These are phyloP conservation scores for Arachis monticola DNA, from an alignment of 331 rosid genomes.

Conservation along the genomic window DNA sequence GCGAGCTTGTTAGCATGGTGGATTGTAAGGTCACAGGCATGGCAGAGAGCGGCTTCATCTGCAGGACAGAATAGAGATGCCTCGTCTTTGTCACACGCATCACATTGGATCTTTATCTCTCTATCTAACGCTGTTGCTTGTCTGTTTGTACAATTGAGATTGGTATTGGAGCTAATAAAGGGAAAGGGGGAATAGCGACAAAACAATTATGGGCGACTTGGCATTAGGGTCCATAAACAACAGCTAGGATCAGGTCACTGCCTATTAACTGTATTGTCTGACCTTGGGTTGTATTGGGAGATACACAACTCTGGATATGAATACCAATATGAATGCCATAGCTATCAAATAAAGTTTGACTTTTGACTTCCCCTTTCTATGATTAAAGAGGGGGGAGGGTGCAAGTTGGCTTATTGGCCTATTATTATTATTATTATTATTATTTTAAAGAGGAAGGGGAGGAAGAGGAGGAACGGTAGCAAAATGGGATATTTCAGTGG, in stretches of 20 bases:
- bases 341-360: background rate
- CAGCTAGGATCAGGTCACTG: constrained; percentile 43
- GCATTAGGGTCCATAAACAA: constrained; percentile 49
- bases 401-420: constrained; percentile 22
- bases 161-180: too few species aligned
- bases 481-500: too few species aligned
- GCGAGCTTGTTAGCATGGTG: constrained; percentile 91
- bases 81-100: constrained; percentile 63
- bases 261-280: constrained; percentile 27
- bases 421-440: constrained; percentile 29
- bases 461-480: too few species aligned
- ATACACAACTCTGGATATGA: too few species aligned
- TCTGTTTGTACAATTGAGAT: too few species aligned
- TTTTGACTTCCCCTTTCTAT: constrained; percentile 39
- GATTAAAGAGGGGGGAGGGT: constrained; percentile 4
- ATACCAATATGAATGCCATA: background rate
- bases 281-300: too few species aligned
- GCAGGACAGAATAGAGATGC: constrained; percentile 80
- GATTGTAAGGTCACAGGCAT: constrained; percentile 63
- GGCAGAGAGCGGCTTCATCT: constrained; percentile 93
- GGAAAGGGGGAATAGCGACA: constrained; percentile 45
- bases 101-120: constrained; percentile 86
- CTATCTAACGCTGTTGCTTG: too few species aligned
- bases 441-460: constrained; percentile 15
- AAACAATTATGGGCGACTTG: constrained; percentile 60